A percentile compares a stretch with the other conserved stretches of the same genome.
These are phyloP conservation scores for Beta vulgaris DNA, from an alignment of 148 eudicot genomes.

Conservation along the genomic window DNA sequence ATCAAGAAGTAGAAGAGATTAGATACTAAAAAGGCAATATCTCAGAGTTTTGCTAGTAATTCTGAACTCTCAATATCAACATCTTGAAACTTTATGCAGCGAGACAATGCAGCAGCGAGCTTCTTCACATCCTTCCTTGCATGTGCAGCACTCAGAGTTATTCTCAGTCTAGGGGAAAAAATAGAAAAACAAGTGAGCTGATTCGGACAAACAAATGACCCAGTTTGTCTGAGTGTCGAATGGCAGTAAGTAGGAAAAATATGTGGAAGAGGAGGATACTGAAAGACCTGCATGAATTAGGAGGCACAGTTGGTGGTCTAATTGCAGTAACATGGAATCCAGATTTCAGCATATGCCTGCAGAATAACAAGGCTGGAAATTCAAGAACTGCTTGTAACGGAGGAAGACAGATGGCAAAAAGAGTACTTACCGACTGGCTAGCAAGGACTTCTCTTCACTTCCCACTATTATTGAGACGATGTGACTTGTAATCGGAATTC, in stretches of 20 bases:
- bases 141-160: constrained; percentile 82
- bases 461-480: constrained; percentile 85
- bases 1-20: neutral
- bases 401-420: neutral
- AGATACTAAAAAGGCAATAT: neutral
- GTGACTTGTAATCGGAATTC: constrained; percentile 75
- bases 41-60: constrained; percentile 55
- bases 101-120: constrained; percentile 59
- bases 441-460: constrained; percentile 75
- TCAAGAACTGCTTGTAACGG: neutral
- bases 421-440: constrained; percentile 68
- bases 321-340: constrained; percentile 97
- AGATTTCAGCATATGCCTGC: constrained; percentile 72
- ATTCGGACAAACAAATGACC: neutral
- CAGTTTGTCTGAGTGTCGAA: neutral
- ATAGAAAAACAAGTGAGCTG: neutral
- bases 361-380: constrained; percentile 22
- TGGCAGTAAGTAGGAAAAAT: no score
- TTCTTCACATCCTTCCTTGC: constrained; percentile 63
- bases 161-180: constrained; percentile 56
- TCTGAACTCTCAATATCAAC: constrained; percentile 29
- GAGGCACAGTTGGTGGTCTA: constrained; percentile 95
- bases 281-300: constrained; percentile 91
- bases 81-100: constrained; percentile 60
- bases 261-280: neutral